Evolutionary conservation across 352 stramenopile species (phyloP), one percentile per base, ranked within the genome.

Genomic region (Phytophthora ramorum): DNA sequence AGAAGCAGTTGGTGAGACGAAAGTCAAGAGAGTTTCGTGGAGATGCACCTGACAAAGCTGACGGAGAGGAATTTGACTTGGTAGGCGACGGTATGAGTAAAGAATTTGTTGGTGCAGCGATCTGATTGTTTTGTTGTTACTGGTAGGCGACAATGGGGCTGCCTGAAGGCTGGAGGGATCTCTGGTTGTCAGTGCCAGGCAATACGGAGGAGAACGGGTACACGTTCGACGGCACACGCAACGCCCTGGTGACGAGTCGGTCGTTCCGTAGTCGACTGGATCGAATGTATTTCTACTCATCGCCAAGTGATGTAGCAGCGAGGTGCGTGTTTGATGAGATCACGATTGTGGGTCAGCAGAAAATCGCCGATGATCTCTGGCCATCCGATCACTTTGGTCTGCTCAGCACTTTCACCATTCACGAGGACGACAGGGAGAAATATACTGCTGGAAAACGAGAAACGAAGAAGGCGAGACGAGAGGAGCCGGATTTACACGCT

Each of bases 151-250:
- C 77, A 5, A 59, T 80, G 5, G 85, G 83, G 0, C 55, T 94
- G 10, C 85, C 83, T 16, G 43, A 58, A 5, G 69, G 72, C 0
- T 94, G 85, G 85, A 89, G 71, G 16, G 85, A 94, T 43, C 74
- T 91, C 4, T 94, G 85, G 85, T 59, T 94, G 32, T 77, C 66
- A 0, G 75, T 92, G 10, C 56, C 62, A 7, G 83, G 81, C 19
- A 90, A 92, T 37, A 89, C 85, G 2, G 83, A 94, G 53, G 74
- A 87, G 43, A 94, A 94, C 17, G 85, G 85, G 0, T 84, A 75
- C 64, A 94, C 85, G 19, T 94, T 89, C 49, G 85, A 94, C 43
- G 85, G 82, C 17, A 76, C 76, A 32, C 63, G 58, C 7, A 94
- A 94, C 45, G 63, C 53, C 0, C 53, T 92, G 51, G 84, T 94